Percentiles rank a stretch among this genome's conserved stretches.
Evolutionary conservation across 148 eudicot species (phyloP).

Genomic region (Spergularia marina): DNA sequence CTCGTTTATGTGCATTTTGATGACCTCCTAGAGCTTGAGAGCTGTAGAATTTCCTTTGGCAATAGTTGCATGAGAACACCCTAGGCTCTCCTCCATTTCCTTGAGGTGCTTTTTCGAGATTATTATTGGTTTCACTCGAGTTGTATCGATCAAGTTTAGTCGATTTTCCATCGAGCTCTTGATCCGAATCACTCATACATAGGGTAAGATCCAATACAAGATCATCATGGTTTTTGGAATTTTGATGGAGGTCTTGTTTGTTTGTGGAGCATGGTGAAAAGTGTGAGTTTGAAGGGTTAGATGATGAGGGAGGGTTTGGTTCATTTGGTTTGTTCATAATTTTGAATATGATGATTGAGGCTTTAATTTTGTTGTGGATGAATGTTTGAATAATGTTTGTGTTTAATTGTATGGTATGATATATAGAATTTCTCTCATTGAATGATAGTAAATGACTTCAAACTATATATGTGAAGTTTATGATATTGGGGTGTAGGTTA

Average conservation of each 20-base stretch:
- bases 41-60: slow-evolving; percentile 78
- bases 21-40: slow-evolving; percentile 98
- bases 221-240: slow-evolving; percentile 18
- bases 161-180: slow-evolving; percentile 24
- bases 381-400: slow-evolving; percentile 6
- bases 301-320: slow-evolving; percentile 9
- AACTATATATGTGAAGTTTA: slow-evolving; percentile 23
- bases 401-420: slow-evolving; percentile 2
- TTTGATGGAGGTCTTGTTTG: slow-evolving; percentile 9
- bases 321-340: slow-evolving; percentile 19
- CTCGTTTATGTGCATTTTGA: slow-evolving; percentile 89
- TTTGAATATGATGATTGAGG: background rate
- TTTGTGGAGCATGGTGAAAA: background rate
- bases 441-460: slow-evolving; percentile 20
- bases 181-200: slow-evolving; percentile 35
- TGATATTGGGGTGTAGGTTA: slow-evolving; percentile 24
- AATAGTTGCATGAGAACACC: slow-evolving; percentile 78
- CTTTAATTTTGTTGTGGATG: background rate
- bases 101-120: slow-evolving; percentile 29
- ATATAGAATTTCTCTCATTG: slow-evolving; percentile 10
- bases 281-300: slow-evolving; percentile 7
- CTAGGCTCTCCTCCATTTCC: slow-evolving; percentile 46
- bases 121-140: slow-evolving; percentile 13
- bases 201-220: slow-evolving; percentile 55
- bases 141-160: slow-evolving; percentile 14